phyloP scores from a whole-genome alignment of 331 rosid species.

The Pyrus hybrid region DNA sequence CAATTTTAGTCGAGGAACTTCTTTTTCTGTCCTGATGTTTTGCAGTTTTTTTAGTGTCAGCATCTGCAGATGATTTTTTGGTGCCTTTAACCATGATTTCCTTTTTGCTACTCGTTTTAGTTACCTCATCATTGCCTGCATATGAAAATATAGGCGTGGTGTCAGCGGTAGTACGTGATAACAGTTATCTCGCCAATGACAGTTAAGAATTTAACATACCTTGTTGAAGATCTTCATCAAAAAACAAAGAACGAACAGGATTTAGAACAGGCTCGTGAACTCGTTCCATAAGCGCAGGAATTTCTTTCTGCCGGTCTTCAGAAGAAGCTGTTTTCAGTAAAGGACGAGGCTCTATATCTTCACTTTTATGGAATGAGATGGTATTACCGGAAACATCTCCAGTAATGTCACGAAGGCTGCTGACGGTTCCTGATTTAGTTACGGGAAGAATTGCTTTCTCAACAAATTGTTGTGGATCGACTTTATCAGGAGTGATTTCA shows the following conservation, averaged over 20 bases:
- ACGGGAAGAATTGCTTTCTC: slow-evolving; percentile 20
- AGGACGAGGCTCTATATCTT: slow-evolving; percentile 25
- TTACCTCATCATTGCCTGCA: slow-evolving; percentile 30
- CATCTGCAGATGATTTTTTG: slow-evolving; percentile 26
- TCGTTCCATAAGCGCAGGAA: slow-evolving; percentile 4
- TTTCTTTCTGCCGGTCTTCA: slow-evolving; percentile 19
- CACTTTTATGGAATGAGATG: slow-evolving; percentile 4
- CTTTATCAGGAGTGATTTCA: slow-evolving; percentile 5
- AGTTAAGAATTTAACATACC: slow-evolving; percentile 26
- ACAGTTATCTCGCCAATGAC: not conserved
- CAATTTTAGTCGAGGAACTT: slow-evolving; percentile 21
- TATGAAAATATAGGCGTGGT: slow-evolving; percentile 3
- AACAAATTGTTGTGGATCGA: slow-evolving; percentile 14
- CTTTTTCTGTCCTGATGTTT: slow-evolving; percentile 33
- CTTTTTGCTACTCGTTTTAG: slow-evolving; percentile 9
- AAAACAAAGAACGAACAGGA: slow-evolving; percentile 25
- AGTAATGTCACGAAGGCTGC: slow-evolving; percentile 16
- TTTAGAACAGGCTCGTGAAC: slow-evolving; percentile 27
- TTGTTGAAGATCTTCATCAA: slow-evolving; percentile 25
- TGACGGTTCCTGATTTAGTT: slow-evolving; percentile 18
- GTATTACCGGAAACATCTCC: slow-evolving; percentile 17
- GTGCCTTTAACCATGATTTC: slow-evolving; percentile 28
- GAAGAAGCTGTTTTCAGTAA: slow-evolving; percentile 5
- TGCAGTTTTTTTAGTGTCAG: slow-evolving; percentile 17
- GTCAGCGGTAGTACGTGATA: slow-evolving; percentile 6